These are phyloP conservation scores for Fulvia fulva DNA, from an alignment of 2,329 filamentous ascomycete species.

Conservation along the genomic window DNA sequence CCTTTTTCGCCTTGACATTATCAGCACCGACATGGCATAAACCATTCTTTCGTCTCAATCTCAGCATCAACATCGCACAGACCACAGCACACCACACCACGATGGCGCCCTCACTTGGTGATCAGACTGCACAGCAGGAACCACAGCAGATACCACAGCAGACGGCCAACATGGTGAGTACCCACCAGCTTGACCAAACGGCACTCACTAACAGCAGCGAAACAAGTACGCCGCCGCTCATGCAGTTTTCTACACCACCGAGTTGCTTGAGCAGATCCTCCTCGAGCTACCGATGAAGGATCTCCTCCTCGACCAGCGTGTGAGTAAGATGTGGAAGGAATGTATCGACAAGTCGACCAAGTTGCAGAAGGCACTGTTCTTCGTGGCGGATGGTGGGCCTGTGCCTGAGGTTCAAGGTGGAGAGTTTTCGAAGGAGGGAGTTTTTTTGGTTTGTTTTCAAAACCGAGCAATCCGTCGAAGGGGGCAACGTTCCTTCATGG, in stretches of 20 bases:
- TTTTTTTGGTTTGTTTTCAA: background rate
- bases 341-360: slow-evolving; percentile 10
- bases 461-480: background rate
- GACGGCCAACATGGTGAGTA: background rate
- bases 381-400: background rate
- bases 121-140: background rate
- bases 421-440: background rate
- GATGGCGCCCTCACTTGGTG: background rate
- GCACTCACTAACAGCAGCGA: background rate
- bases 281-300: slow-evolving; percentile 5
- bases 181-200: no score
- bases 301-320: slow-evolving; percentile 4
- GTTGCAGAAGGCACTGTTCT: slow-evolving; percentile 7
- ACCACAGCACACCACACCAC: background rate
- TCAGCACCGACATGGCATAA: no score
- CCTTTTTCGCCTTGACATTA: no score
- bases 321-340: slow-evolving; percentile 8
- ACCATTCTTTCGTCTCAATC: no score
- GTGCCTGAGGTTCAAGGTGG: background rate
- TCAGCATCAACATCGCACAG: background rate
- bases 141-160: background rate
- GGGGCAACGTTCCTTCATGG: no score
- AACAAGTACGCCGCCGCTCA: background rate
- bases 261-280: slow-evolving; percentile 15
- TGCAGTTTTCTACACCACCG: slow-evolving; percentile 3